A percentile compares a stretch with the other conserved stretches of the same genome.
phyloP scores from a whole-genome alignment of 257 asterid genomes.

The Solanum pinnatisectum region DNA sequence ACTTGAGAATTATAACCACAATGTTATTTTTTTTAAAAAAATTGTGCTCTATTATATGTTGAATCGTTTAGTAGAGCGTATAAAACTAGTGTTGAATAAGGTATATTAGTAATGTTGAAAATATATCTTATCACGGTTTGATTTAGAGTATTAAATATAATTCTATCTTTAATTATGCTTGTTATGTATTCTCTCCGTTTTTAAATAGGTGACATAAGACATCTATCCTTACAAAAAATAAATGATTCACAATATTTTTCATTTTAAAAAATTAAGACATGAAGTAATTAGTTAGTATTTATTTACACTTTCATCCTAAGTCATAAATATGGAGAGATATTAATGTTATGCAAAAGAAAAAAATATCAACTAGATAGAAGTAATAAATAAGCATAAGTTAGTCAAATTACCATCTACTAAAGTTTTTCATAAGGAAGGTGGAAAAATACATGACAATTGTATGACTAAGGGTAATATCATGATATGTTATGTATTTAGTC shows the following conservation, averaged over 20 bases:
- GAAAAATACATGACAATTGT: background rate
- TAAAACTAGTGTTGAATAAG: background rate
- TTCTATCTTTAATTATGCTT: too few species aligned
- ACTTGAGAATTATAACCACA: background rate
- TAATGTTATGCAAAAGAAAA: background rate
- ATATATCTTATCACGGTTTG: background rate
- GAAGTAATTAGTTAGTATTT: background rate
- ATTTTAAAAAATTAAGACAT: background rate
- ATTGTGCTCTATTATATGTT: background rate
- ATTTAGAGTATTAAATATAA: background rate
- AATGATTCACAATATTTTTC: background rate
- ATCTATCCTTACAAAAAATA: background rate
- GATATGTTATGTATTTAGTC: too few species aligned
- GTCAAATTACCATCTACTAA: background rate
- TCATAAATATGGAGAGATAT: background rate
- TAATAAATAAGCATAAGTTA: too few species aligned
- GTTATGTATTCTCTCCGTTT: background rate
- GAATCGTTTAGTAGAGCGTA: too few species aligned
- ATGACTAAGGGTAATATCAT: background rate
- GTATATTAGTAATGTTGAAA: background rate
- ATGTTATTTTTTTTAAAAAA: background rate
- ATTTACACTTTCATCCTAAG: background rate
- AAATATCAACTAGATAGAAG: too few species aligned
- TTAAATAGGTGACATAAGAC: too few species aligned
- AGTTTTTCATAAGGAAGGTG: background rate